Base-by-base conservation (phyloP, 371 early-diverging fungal genomes). In the Gilbertella persicaria region DNA sequence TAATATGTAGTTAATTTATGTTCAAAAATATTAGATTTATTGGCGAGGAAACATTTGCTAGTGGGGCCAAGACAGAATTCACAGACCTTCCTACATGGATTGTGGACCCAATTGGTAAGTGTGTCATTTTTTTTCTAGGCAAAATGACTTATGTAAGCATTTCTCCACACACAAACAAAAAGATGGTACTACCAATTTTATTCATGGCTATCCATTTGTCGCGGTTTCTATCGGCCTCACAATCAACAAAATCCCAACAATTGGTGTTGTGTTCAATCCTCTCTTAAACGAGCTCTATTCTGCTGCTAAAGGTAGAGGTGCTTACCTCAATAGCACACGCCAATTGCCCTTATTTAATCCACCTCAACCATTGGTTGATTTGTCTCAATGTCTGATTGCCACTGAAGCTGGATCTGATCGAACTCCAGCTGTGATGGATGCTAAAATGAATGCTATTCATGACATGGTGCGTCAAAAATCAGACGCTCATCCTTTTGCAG, bases 201-300 rank as follows among this genome's bases (percentile, higher is more conserved):
- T 90, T 33, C 92, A 93, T 55, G 90, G 89, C 5, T 91, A 92
- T 60, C 97, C 95, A 4, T 92, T 84, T 66, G 89, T 90, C 9
- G 87, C 89, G 50, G 83, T 95, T 45, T 92, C 90, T 20, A 92
- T 97, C 56, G 96, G 87, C 3, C 60, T 96, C 44, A 79, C 89
- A 5, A 71, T 92, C 50, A 71, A 85, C 55, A 81, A 85, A 49
- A 69, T 79, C 35, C 89, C 91, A 0, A 86, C 89, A 5, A 81
- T 96, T 1, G 97, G 96, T n/a, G 95, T 94, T 17, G 85, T 97
- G 4, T 94, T 86, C 62, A 89, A 93, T 63, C 97, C 97, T 6
- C 77, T 97, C 12, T 68, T 95, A 42, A 73, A 91, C 64, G 93
- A 96, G 67, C 66, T 89, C 12, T 88, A 80, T 58, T 81, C 90